These are phyloP conservation scores for Fusarium napiforme DNA, from an alignment of 2,329 filamentous ascomycete genomes.

Conservation along the genomic window DNA sequence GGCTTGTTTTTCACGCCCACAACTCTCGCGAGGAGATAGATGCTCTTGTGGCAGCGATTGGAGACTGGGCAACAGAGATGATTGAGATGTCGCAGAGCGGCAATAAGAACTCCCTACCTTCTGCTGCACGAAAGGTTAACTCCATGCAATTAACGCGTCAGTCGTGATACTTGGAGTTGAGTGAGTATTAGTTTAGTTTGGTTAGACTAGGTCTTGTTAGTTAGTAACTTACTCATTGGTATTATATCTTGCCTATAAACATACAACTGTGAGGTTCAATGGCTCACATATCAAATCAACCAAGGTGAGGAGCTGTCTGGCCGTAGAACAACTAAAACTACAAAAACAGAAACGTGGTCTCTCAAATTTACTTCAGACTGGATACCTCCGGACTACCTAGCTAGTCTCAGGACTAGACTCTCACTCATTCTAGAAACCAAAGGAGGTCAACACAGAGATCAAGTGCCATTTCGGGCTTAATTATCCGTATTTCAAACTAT, in stretches of 20 bases:
- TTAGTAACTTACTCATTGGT: not conserved
- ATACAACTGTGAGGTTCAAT: not conserved
- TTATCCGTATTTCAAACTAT: not conserved
- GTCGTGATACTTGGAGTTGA: not conserved
- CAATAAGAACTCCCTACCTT: not conserved
- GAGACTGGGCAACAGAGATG: not conserved
- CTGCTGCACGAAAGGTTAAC: not conserved
- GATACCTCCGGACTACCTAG: not conserved
- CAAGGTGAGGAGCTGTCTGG: not conserved
- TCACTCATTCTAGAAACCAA: not conserved
- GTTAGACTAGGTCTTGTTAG: not conserved
- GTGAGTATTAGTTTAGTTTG: not conserved
- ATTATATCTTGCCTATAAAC: not conserved
- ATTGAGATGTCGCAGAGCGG: not conserved
- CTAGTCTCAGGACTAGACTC: not conserved
- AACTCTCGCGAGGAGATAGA: not conserved
- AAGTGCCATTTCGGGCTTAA: not conserved
- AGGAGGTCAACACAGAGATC: not conserved
- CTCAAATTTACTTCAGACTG: not conserved
- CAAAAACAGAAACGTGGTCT: not conserved
- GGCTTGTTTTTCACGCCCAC: not conserved
- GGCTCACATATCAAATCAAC: not conserved
- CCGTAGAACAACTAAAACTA: not conserved
- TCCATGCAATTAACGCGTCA: not conserved
- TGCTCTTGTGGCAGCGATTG: not conserved